A percentile compares a stretch with the other conserved stretches of the same genome.
phyloP scores from a whole-genome alignment of 2,329 filamentous ascomycete species.

The Penicillium sp. region DNA sequence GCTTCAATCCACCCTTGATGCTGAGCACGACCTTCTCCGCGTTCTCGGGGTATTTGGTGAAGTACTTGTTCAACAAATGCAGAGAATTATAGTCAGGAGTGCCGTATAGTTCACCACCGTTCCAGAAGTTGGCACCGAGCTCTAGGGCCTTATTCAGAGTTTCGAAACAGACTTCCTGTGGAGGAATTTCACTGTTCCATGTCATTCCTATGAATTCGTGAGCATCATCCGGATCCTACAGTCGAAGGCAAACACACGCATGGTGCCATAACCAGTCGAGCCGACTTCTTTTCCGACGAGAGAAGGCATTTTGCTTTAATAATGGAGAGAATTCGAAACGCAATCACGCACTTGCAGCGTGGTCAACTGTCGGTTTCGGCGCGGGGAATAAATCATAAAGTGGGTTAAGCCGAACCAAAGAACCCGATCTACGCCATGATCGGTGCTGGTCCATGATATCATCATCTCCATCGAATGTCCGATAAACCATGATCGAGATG shows the following conservation, averaged over 20 bases:
- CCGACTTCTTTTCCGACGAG: slow-evolving; percentile 39
- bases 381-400: no score
- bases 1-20: slow-evolving; percentile 54
- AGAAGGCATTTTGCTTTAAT: slow-evolving; percentile 23
- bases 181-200: slow-evolving; percentile 28
- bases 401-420: no score
- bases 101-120: slow-evolving; percentile 62
- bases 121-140: slow-evolving; percentile 51
- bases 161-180: slow-evolving; percentile 39
- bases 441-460: no score
- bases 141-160: slow-evolving; percentile 52
- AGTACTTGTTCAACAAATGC: slow-evolving; percentile 57
- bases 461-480: no score
- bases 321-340: neutral
- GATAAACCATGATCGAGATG: no score
- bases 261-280: slow-evolving; percentile 50
- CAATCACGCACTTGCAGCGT: neutral
- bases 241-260: slow-evolving; percentile 41
- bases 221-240: slow-evolving; percentile 1
- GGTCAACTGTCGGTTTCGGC: no score
- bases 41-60: slow-evolving; percentile 58
- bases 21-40: slow-evolving; percentile 56
- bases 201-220: slow-evolving; percentile 29
- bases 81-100: slow-evolving; percentile 53
- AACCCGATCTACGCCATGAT: no score